phyloP scores from a whole-genome alignment of 1,284 basidiomycete species.

The Boletus chippewaensis region DNA sequence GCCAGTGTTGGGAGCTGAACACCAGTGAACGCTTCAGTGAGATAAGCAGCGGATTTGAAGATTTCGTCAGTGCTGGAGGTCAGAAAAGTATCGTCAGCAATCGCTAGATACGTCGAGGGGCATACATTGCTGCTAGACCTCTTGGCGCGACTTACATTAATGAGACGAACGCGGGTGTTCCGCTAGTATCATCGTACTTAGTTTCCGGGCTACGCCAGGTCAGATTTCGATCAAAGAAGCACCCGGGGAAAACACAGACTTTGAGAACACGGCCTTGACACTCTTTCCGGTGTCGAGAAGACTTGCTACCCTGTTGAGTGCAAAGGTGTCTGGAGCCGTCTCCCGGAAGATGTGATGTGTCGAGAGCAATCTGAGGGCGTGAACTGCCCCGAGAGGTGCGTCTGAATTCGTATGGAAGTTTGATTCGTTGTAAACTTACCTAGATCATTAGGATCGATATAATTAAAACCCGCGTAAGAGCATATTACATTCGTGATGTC shows the following conservation, averaged over 20 bases:
- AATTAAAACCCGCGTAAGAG: conserved; percentile 16
- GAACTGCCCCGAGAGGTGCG: conserved; percentile 14
- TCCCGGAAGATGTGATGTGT: conserved; percentile 67
- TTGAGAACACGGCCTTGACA: conserved; percentile 30
- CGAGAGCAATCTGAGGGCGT: conserved; percentile 54
- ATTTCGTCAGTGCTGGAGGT: conserved; percentile 58
- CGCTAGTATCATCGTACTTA: conserved; percentile 58
- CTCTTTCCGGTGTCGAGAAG: conserved; percentile 60
- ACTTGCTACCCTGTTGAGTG: conserved; percentile 58
- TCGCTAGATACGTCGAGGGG: neutral
- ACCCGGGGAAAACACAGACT: conserved; percentile 19
- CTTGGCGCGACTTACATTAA: conserved; percentile 43
- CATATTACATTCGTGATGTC: conserved; percentile 50
- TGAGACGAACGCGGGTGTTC: conserved; percentile 59
- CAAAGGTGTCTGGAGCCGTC: conserved; percentile 57
- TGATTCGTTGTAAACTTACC: conserved; percentile 7
- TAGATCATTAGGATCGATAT: conserved; percentile 20
- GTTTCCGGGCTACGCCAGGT: conserved; percentile 39
- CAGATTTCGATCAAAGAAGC: neutral
- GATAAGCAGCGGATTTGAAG: conserved; percentile 61
- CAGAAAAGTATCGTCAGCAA: conserved; percentile 8
- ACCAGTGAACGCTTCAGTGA: conserved; percentile 52
- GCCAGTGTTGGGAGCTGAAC: conserved; percentile 26
- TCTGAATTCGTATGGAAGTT: neutral
- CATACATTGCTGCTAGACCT: neutral